Conservation (phyloP, 306 rosid species). For the Myrica gale region DNA sequence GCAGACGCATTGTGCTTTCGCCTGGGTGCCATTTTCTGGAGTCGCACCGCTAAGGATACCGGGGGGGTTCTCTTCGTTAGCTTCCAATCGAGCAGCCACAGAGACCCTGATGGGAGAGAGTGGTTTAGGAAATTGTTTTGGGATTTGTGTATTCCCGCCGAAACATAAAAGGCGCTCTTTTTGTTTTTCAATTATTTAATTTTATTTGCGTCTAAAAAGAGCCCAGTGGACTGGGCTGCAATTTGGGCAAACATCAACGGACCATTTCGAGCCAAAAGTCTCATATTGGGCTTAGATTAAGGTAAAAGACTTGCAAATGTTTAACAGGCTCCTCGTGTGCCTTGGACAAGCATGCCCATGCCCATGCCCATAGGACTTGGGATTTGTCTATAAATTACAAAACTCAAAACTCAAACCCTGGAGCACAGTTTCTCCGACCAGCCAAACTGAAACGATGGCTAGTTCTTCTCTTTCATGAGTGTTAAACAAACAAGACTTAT, state of each 20-base stretch:
- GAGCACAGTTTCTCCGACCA: too few relatives aligned
- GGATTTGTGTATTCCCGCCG: constrained; percentile 29
- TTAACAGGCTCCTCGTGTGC: too few relatives aligned
- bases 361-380: too few relatives aligned
- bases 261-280: background rate
- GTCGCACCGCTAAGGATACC: background rate
- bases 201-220: too few relatives aligned
- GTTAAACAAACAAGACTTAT: too few relatives aligned
- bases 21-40: constrained; percentile 57
- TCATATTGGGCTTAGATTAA: too few relatives aligned
- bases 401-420: too few relatives aligned
- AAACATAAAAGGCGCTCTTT: background rate
- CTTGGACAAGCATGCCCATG: too few relatives aligned
- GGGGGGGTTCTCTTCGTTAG: constrained; percentile 20
- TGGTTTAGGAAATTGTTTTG: background rate
- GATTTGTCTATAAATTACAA: background rate
- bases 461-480: too few relatives aligned
- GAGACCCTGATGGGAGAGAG: background rate
- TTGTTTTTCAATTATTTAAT: too few relatives aligned
- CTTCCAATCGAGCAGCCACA: constrained; percentile 6
- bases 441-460: too few relatives aligned
- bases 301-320: background rate
- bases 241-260: background rate
- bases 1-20: constrained; percentile 51
- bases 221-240: background rate